Base-by-base conservation (phyloP, 768 basidiomycete genomes). In the Lactarius sanguifluus region DNA sequence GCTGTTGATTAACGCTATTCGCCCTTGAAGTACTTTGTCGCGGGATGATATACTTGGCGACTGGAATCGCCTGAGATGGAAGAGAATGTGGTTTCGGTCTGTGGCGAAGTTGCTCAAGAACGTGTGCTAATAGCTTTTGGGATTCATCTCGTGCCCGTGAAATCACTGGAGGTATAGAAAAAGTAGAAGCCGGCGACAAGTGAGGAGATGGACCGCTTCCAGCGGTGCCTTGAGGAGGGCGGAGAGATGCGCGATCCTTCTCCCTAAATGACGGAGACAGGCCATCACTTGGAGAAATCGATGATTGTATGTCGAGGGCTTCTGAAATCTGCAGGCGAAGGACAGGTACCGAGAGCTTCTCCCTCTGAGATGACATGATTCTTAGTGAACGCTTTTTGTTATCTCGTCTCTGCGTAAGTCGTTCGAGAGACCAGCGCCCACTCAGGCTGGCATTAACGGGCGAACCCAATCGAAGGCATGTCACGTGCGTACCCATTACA, bases 111-210 rank as follows among this genome's bases (percentile, higher is more conserved):
- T 88, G 85, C 23, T 79, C 79, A 18, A 93, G 77, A 34, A 91
- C 78, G 73, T 89, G 85, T 0, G 83, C 81, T 4, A 92, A 78
- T 28, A 91, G 79, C 73, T 92, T 92, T 58, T 85, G 83, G 10
- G 87, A 85, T 74, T 91, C 91, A 61, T 83, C 82, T 40, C 79
- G 79, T 34, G 82, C 81, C 68, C 81, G 82, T 61, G 74, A 75
- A 34, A 70, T 63, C 8, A 75, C 78, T 76, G 68, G 75, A 54
- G 66, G 69, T 8, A 52, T 40, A 40, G 73, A 64, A 52, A 69
- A 64, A 28, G 73, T 67, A 40, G 59, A 57, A 61, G 65, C 43
- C 57, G 69, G 54, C 61, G 74, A 38, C 6, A 23, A 8, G 40
- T 55, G 18, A 71, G 73, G 74, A 64, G 68, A 69, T 56, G 72